Conservation (phyloP, 176 grass and related monocot species). For the Melocanna baccifera region DNA sequence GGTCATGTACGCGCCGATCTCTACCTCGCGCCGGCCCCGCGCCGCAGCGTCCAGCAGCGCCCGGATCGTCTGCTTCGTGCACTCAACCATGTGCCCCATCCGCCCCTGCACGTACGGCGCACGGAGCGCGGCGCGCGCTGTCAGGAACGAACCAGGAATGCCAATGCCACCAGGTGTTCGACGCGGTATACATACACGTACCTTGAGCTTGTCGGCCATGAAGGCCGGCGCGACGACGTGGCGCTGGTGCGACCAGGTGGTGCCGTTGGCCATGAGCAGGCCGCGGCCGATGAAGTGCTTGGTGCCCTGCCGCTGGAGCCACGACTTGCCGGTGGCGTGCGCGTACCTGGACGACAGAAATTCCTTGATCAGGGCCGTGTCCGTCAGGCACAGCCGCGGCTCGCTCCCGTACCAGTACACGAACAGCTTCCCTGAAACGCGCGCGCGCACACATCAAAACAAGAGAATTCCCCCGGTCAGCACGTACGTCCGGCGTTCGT, state of each 20-base stretch:
- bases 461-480: background rate
- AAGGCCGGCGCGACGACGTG: slow-evolving; percentile 88
- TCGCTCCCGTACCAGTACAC: slow-evolving; percentile 84
- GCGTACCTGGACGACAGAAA: slow-evolving; percentile 77
- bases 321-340: slow-evolving; percentile 71
- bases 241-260: slow-evolving; percentile 83
- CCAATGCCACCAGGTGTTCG: background rate
- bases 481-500: background rate
- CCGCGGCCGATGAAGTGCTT: slow-evolving; percentile 81
- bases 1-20: slow-evolving; percentile 72
- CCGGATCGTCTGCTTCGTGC: slow-evolving; percentile 63
- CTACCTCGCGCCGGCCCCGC: slow-evolving; percentile 43
- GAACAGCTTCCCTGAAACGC: slow-evolving; percentile 70
- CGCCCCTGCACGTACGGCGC: slow-evolving; percentile 40
- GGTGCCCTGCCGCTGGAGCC: slow-evolving; percentile 75
- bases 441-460: background rate
- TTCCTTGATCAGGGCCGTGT: slow-evolving; percentile 81
- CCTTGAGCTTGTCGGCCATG: slow-evolving; percentile 97
- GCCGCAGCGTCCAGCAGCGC: slow-evolving; percentile 35
- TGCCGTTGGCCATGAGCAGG: slow-evolving; percentile 86
- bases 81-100: slow-evolving; percentile 78
- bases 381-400: slow-evolving; percentile 81
- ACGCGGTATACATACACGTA: background rate
- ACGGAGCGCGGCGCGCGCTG: background rate
- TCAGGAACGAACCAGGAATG: background rate